Conservation (phyloP, 257 asterid species). For the Lycium barbarum region DNA sequence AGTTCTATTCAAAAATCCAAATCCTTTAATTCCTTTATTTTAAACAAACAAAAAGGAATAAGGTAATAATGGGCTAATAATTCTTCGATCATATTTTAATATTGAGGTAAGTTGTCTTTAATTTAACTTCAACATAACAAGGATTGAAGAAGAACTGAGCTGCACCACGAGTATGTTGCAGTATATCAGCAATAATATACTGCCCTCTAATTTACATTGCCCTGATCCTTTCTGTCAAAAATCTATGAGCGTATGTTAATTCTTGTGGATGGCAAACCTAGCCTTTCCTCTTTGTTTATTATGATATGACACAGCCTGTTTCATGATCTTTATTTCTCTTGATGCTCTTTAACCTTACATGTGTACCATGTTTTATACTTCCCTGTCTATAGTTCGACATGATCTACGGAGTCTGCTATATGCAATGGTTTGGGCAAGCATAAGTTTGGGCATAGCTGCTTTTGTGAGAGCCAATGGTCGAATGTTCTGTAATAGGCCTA, state of each 20-base stretch:
- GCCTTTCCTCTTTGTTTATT: neutral
- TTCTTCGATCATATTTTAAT: neutral
- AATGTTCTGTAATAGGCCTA: constrained; percentile 87
- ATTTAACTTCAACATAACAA: neutral
- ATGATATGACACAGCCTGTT: neutral
- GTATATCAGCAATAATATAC: neutral
- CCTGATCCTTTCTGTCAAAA: neutral
- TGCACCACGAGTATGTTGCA: neutral
- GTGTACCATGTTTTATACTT: neutral
- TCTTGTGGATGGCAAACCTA: neutral
- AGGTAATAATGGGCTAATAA: neutral
- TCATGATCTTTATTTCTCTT: constrained; percentile 1
- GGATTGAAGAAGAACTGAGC: neutral
- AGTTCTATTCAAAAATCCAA: neutral
- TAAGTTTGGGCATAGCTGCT: constrained; percentile 65
- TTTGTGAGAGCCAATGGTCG: constrained; percentile 78
- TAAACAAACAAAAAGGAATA: neutral
- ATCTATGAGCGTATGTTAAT: neutral
- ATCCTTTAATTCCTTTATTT: neutral
- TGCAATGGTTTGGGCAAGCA: constrained; percentile 79
- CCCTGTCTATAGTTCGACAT: constrained; percentile 55
- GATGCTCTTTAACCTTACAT: constrained; percentile 20
- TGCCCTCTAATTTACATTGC: neutral
- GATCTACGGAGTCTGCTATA: constrained; percentile 62
- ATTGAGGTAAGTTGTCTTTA: neutral